Evolutionary conservation across 768 basidiomycete genomes (phyloP), one percentile per base, ranked within the genome.

Genomic region (Myochromella boudieri): DNA sequence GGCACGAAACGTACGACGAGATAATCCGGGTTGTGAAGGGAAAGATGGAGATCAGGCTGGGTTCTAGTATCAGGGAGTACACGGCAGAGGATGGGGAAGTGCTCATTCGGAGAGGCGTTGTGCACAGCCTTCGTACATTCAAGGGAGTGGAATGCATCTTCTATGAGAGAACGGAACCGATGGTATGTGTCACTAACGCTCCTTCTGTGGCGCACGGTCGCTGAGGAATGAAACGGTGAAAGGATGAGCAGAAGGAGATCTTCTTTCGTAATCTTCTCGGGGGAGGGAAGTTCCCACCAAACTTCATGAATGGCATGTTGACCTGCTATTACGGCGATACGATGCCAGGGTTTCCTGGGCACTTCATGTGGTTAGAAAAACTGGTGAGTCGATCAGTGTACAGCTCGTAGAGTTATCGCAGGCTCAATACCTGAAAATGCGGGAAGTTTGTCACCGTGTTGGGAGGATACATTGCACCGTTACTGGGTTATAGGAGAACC

Each of bases 1-100:
- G 68, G 67, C 68, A 70, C 29, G 64, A 66, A 21, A 57, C 44
- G 3, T 62, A 69, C 44, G 64, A 67, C 34, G 68, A 70, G 47
- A 51, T 60, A 2, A 60, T 68, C 47, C 57, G 52, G 12, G 55
- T 70, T 11, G 28, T 62, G 4, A 53, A 64, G 46, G 67, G 64
- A 26, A 55, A 59, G 28, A 40, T 70, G 18, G 59, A 63, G 37
- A 60, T 68, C 25, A 55, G 42, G 18, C 52, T 66, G 12, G 63
- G 62, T 5, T 38, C 44, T 0, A 51, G 42, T 21, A 52, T 49
- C 29, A 54, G 48, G 29, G 41, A 49, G 17, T 69, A 59, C 48
- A 51, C 53, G 7, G 57, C 65, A 4, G 61, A 61, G 33, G 68
- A 68, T 28, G 65, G 66, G 4, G 63, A 65, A n/a, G 58, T 64